Evolutionary conservation across 2,329 filamentous ascomycete genomes (phyloP), one percentile per base, ranked within the genome.

Genomic region (Cryphonectria carpinicola): DNA sequence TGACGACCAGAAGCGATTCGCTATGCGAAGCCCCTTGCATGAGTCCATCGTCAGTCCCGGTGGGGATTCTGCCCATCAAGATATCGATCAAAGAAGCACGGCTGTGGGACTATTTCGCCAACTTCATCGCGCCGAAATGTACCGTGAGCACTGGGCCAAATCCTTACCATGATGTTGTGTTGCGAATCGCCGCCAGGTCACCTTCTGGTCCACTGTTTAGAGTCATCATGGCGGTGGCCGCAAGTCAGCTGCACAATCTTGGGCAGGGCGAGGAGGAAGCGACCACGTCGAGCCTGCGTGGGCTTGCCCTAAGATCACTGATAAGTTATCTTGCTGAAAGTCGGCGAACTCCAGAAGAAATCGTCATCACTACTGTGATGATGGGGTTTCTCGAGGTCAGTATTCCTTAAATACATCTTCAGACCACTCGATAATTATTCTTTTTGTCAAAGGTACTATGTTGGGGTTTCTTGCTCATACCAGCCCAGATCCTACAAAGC

Each of bases 81-180:
- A 49, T 66, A n/a, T 61, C 68, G 32, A 35, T 19, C 14, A 54
- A 70, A 5, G 62, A 78, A 35, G 46, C 65, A 22, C 74, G 75
- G 52, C 73, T 78, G 1, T 78, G 76, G 76, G 72, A 72, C 35
- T 78, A 78, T 49, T 78, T 78, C 39, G 68, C 75, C 14, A 70
- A 74, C 13, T 72, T 64, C 52, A 77, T 78, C 49, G 65, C 76
- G 13, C 74, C 76, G 3, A 69, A 74, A 46, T 77, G 76, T 41
- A 75, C 77, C 14, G 68, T 77, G 61, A 74, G 75, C 43, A 74
- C 74, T 5, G 66, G 68, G 5, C 72, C 70, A 13, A 78, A 78
- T 62, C 77, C 76, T 0, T 78, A 78, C 69, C 73, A 74, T 60
- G 73, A 76, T 67, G 73, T 78, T 10, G 70, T 78, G 5, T 60